These are phyloP conservation scores for Penicillium goetzii DNA, from an alignment of 495 filamentous ascomycete genomes.

Conservation along the genomic window DNA sequence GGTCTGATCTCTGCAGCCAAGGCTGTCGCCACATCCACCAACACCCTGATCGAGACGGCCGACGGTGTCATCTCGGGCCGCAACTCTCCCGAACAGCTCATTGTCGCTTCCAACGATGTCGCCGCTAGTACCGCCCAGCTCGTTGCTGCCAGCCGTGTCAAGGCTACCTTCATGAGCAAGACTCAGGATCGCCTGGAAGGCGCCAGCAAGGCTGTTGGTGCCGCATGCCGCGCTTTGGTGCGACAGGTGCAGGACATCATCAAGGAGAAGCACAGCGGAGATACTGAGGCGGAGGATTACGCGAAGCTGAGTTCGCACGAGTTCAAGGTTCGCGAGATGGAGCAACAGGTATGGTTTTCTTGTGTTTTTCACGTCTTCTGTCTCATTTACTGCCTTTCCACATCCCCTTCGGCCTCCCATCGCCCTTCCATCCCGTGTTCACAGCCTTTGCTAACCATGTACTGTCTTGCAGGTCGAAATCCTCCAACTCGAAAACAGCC, in stretches of 20 bases:
- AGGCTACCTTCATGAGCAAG: slow-evolving; percentile 97
- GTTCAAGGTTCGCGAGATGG: slow-evolving; percentile 99
- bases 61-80: slow-evolving; percentile 91
- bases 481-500: slow-evolving; percentile 86
- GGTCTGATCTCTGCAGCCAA: slow-evolving; percentile 96
- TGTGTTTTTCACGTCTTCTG: not conserved
- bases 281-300: slow-evolving; percentile 81
- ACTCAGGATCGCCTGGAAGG: slow-evolving; percentile 88
- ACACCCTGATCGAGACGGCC: slow-evolving; percentile 94
- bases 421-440: slow-evolving; percentile 7
- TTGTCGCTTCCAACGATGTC: slow-evolving; percentile 96
- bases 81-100: slow-evolving; percentile 94
- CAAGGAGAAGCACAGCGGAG: slow-evolving; percentile 76
- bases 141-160: slow-evolving; percentile 92
- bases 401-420: slow-evolving; percentile 13
- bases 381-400: slow-evolving; percentile 16
- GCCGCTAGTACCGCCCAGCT: slow-evolving; percentile 95
- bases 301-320: slow-evolving; percentile 84
- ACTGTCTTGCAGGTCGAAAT: slow-evolving; percentile 78
- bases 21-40: slow-evolving; percentile 88
- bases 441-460: not conserved
- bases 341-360: slow-evolving; percentile 82
- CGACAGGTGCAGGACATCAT: slow-evolving; percentile 95
- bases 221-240: slow-evolving; percentile 84
- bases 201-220: slow-evolving; percentile 90